Base-by-base conservation (phyloP, 2,329 filamentous ascomycete genomes). In the Neopestalotiopsis sp. region DNA sequence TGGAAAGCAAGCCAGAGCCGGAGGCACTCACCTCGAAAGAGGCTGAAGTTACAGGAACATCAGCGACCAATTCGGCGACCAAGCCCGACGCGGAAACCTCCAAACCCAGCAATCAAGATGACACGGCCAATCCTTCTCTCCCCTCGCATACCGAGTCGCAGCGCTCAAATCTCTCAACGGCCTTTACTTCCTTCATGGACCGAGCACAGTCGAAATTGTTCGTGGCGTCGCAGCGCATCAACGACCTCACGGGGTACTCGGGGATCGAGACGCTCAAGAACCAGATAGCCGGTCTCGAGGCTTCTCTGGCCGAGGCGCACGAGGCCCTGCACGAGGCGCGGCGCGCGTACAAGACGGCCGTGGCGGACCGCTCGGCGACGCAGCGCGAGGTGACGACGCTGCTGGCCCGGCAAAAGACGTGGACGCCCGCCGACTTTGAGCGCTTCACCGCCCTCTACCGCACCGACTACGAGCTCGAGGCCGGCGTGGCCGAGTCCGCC, bases 331-430 rank as follows among this genome's bases (percentile, higher is more conserved):
- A 91, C 70, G 82, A 86, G 42, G 90, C 94, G 20, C 94, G 96
- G 71, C 85, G 88, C 64, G 86, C 87, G 63, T 97, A 98, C 84
- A 92, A 95, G 75, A 86, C 90, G n/a, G 94, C 94, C 40, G 95
- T 96, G 72, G 87, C 91, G 67, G 90, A 92, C 73, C 93, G 97
- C 73, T 92, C 94, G n/a, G 84, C 91, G 17, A 97, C 95, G 1
- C 95, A 98, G 82, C 94, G 96, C 74, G 96, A 99, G 84, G 95
- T 98, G 53, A 98, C 97, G 61, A 94, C 94, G 28, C 88, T 99
- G 30, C 88, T 99, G 7, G 95, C 97, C 71, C 90, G 96, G 69
- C 98, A 99, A 82, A 94, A 97, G 80, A 92, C 91, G 20, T 99
- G 96, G 96, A 90, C 91, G 0, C 91, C 95, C 0, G 79, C 85